Percentiles rank a stretch among this genome's conserved stretches.
Conservation (phyloP, 306 rosid species). For the Lupinus albus region DNA sequence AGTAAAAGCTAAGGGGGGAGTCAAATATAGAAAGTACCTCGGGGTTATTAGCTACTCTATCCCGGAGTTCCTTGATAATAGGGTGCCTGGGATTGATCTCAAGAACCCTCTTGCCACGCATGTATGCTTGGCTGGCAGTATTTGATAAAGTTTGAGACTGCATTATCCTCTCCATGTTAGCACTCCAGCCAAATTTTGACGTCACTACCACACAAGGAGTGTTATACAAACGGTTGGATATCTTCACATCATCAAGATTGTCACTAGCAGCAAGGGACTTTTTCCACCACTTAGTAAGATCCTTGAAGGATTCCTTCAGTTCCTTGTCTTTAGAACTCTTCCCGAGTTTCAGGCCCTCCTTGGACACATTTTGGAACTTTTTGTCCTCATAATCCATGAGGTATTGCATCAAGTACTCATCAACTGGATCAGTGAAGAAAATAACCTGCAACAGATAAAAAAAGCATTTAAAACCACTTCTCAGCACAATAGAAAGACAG, state of each 20-base stretch:
- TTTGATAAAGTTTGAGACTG: constrained; percentile 94
- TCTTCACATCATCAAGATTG: constrained; percentile 94
- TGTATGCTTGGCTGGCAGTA: constrained; percentile 90
- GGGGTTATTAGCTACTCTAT: constrained; percentile 78
- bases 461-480: constrained; percentile 9
- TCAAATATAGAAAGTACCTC: constrained; percentile 62
- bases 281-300: constrained; percentile 99
- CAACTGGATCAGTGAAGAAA: constrained; percentile 94
- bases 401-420: constrained; percentile 98
- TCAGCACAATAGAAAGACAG: neutral
- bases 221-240: constrained; percentile 88
- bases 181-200: constrained; percentile 97
- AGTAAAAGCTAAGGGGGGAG: neutral
- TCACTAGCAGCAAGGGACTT: constrained; percentile 63
- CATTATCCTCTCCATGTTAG: constrained; percentile 98
- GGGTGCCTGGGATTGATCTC: constrained; percentile 99
- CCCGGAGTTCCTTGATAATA: constrained; percentile 91
- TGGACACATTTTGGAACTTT: constrained; percentile 96
- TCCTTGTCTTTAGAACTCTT: constrained; percentile 88
- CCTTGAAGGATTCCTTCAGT: constrained; percentile 95
- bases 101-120: constrained; percentile 98
- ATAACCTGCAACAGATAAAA: constrained; percentile 63
- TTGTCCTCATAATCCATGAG: constrained; percentile 98
- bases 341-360: constrained; percentile 97
- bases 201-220: constrained; percentile 99